phyloP scores from a whole-genome alignment of 805 yeast genomes.

The Kodamaea hsintzibuensis region DNA sequence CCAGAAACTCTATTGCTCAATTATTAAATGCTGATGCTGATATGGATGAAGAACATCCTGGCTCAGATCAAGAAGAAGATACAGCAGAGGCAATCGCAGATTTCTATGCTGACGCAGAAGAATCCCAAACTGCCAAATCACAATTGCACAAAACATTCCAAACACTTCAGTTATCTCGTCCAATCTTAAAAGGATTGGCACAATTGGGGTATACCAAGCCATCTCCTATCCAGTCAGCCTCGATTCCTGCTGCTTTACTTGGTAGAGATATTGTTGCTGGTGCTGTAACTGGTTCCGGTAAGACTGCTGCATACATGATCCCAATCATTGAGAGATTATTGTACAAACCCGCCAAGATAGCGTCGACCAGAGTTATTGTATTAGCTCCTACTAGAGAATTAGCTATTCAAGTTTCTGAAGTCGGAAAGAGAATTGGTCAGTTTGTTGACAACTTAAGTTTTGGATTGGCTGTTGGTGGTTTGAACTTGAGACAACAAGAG shows the following conservation, averaged over 20 bases:
- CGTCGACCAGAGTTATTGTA: conserved; percentile 88
- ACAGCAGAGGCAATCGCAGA: conserved; percentile 81
- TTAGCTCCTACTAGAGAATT: conserved; percentile 96
- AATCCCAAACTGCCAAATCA: conserved; percentile 43
- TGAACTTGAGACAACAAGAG: conserved; percentile 92
- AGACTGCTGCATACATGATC: conserved; percentile 96
- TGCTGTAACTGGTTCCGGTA: conserved; percentile 99
- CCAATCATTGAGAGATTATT: conserved; percentile 92
- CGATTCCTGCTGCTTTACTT: conserved; percentile 87
- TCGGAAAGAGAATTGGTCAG: conserved; percentile 80
- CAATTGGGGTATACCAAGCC: conserved; percentile 85
- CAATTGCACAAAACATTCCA: conserved; percentile 67
- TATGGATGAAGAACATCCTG: conserved; percentile 18
- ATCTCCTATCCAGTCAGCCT: conserved; percentile 90
- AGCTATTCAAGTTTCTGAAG: conserved; percentile 95
- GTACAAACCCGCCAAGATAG: conserved; percentile 81
- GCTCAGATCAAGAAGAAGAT: conserved; percentile 44
- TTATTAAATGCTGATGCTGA: conserved; percentile 16
- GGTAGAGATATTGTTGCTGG: conserved; percentile 99
- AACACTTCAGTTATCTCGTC: conserved; percentile 81
- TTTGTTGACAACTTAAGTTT: conserved; percentile 76
- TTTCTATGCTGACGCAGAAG: conserved; percentile 68
- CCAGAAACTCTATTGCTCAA: conserved; percentile 14
- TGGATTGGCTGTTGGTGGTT: conserved; percentile 98
- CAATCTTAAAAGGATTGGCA: conserved; percentile 79